A percentile compares a stretch with the other conserved stretches of the same genome.
Conservation (phyloP, 1,139 yeast species). For the Magnusiomyces magnusii region DNA sequence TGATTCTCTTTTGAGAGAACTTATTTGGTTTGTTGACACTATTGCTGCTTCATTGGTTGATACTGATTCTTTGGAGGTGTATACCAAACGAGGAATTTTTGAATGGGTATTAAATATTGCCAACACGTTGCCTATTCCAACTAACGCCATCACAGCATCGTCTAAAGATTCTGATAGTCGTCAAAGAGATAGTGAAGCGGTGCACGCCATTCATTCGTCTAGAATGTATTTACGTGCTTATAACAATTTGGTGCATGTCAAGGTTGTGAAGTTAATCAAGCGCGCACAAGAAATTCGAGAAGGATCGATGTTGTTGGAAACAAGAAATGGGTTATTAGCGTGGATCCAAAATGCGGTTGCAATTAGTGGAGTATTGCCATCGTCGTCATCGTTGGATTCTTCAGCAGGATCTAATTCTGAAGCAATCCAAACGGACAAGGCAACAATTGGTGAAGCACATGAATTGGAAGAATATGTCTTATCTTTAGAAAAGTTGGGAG, state of each 20-base stretch:
- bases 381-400: background rate
- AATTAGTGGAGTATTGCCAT: background rate
- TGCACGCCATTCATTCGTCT: slow-evolving; percentile 13
- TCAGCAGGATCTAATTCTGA: background rate
- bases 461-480: background rate
- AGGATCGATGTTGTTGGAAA: slow-evolving; percentile 54
- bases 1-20: slow-evolving; percentile 41
- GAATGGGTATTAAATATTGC: slow-evolving; percentile 59
- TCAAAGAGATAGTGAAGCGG: slow-evolving; percentile 7
- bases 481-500: slow-evolving; percentile 3
- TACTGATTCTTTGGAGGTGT: slow-evolving; percentile 44
- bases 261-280: slow-evolving; percentile 41
- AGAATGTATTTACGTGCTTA: slow-evolving; percentile 8
- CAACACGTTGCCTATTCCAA: slow-evolving; percentile 37
- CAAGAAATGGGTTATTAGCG: slow-evolving; percentile 54
- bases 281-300: slow-evolving; percentile 47
- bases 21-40: slow-evolving; percentile 57
- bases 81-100: slow-evolving; percentile 47
- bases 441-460: background rate
- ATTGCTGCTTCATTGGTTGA: slow-evolving; percentile 43
- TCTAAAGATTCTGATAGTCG: background rate
- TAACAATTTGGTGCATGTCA: slow-evolving; percentile 30
- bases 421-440: background rate
- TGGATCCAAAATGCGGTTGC: slow-evolving; percentile 24
- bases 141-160: background rate